Evolutionary conservation across 257 asterid genomes (phyloP), one percentile per base, ranked within the genome.

Genomic region (Vinca minor): DNA sequence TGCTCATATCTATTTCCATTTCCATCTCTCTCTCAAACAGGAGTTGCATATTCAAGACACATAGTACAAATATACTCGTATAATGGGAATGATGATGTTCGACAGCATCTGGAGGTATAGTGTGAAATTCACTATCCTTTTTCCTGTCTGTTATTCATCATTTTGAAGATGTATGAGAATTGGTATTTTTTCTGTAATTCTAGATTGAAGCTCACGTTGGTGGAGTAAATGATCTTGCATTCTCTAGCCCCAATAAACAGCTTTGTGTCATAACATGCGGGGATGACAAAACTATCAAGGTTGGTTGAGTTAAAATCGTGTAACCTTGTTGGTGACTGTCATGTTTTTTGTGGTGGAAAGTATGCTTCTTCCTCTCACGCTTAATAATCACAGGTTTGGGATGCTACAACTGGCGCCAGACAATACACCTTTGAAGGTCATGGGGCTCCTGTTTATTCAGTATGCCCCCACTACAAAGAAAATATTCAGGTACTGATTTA

Each of bases 191-290:
- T 52, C 21, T 54, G 67, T 67, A 73, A 34, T 81, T 78, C 74
- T 61, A 87, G 97, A 81, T 91, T 70, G 97, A 91, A 69, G 97
- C 96, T 72, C 97, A 87, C 78, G 85, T 80, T 59, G 97, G 96
- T 14, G 95, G 96, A 44, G 97, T 91, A 68, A 87, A 91, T 70
- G 97, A 91, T 84, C 86, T 91, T 68, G 96, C 96, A 44, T 91
- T 91, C 70, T 84, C 96, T 45, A 85, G 82, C 61, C 97, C 88
- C 72, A 85, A 85, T 75, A 87, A 91, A 81, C 97, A 87, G 79
- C 91, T 85, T 13, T 91, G 86, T 15, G 85, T 88, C 46, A 80
- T 91, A 61, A 87, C 97, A 28, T 87, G 97, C 17, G 81, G 84
- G 44, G 84, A 79, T 9, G 84, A 79, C 73, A 76, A 73, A 66